Evolutionary conservation across 2,329 filamentous ascomycete species (phyloP).

Genomic region (Setomelanomma holmii): DNA sequence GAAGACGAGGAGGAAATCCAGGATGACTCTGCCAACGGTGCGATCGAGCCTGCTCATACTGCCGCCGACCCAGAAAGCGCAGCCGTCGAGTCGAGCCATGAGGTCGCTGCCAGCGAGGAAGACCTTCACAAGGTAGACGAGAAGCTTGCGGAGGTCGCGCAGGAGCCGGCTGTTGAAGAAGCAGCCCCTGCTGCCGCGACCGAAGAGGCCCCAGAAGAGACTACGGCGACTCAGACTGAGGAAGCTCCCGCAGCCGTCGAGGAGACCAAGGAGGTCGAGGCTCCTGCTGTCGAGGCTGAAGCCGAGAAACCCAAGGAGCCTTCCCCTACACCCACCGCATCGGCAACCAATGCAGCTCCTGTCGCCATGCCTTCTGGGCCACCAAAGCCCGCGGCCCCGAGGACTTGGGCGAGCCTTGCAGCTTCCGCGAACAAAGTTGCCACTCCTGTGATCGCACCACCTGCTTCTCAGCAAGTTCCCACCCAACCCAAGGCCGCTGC

Average conservation of each 20-base stretch:
- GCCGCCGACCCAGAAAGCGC: conserved; percentile 41
- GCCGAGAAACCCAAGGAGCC: conserved; percentile 70
- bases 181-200: conserved; percentile 46
- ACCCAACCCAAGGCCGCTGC: conserved; percentile 45
- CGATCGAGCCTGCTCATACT: conserved; percentile 51
- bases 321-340: conserved; percentile 61
- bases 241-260: conserved; percentile 49
- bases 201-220: conserved; percentile 43
- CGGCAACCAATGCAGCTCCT: conserved; percentile 63
- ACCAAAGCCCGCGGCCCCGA: conserved; percentile 63
- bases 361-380: conserved; percentile 65
- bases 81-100: conserved; percentile 39
- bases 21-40: conserved; percentile 45
- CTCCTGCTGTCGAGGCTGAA: conserved; percentile 41
- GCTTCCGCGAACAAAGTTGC: conserved; percentile 58
- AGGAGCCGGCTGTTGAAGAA: conserved; percentile 38
- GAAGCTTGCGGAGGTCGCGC: conserved; percentile 72
- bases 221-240: conserved; percentile 48
- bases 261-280: conserved; percentile 41
- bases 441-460: conserved; percentile 50
- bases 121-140: conserved; percentile 66
- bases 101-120: conserved; percentile 53
- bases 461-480: conserved; percentile 40
- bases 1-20: conserved; percentile 67
- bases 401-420: conserved; percentile 76